A percentile compares a stretch with the other conserved stretches of the same genome.
Evolutionary conservation across 768 basidiomycete species (phyloP).

Genomic region (Kwoniella sp.): DNA sequence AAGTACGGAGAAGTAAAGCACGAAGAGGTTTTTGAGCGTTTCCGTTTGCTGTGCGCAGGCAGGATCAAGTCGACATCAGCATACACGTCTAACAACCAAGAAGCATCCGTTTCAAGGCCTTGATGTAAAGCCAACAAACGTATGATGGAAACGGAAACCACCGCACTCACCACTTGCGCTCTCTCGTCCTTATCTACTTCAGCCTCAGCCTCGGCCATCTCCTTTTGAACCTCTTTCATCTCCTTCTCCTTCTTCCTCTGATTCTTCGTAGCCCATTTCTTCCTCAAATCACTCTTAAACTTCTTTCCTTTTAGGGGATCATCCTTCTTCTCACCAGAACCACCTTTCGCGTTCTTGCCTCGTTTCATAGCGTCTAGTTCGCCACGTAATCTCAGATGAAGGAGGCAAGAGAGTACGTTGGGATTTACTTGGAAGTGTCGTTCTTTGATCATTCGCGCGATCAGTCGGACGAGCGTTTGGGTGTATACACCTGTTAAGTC

Average conservation of each 20-base stretch:
- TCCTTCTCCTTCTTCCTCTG: constrained; percentile 81
- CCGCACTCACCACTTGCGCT: constrained; percentile 68
- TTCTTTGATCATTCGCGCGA: constrained; percentile 96
- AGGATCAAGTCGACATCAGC: constrained; percentile 4
- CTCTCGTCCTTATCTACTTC: constrained; percentile 59
- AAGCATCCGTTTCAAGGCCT: too few relatives aligned
- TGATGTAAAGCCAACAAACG: too few relatives aligned
- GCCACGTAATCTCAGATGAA: constrained; percentile 80
- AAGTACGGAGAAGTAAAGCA: constrained; percentile 92
- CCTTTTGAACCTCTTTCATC: constrained; percentile 82
- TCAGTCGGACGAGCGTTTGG: constrained; percentile 80
- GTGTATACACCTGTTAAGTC: constrained; percentile 81
- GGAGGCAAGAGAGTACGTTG: constrained; percentile 78
- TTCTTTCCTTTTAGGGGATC: constrained; percentile 59
- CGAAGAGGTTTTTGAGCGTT: constrained; percentile 94
- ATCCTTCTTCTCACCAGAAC: constrained; percentile 55
- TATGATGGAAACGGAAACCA: not conserved
- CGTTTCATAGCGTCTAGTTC: constrained; percentile 76
- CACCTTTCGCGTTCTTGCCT: constrained; percentile 52
- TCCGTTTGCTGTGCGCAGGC: constrained; percentile 74
- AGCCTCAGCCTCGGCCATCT: constrained; percentile 57
- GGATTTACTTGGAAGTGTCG: constrained; percentile 86
- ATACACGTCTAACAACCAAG: too few relatives aligned
- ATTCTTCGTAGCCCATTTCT: constrained; percentile 88
- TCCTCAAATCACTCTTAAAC: constrained; percentile 56